phyloP scores from a whole-genome alignment of 768 basidiomycete genomes.

The Calvatia gigantea region DNA sequence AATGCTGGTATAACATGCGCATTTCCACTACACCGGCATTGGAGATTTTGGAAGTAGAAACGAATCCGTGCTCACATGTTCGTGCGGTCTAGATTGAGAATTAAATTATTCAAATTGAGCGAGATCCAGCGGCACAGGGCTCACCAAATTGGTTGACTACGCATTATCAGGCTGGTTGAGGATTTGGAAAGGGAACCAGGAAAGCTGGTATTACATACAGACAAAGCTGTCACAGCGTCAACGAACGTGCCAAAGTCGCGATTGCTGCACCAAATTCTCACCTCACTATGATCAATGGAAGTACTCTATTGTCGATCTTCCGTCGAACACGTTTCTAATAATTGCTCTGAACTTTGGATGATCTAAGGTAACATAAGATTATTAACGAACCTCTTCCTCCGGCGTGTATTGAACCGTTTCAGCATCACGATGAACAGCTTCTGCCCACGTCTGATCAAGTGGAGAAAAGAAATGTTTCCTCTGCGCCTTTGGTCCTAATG shows the following conservation, averaged over 20 bases:
- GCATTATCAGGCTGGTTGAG: constrained; percentile 13
- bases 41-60: not conserved
- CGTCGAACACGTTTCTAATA: constrained; percentile 37
- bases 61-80: constrained; percentile 39
- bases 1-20: constrained; percentile 50
- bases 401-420: constrained; percentile 42
- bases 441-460: constrained; percentile 40
- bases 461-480: constrained; percentile 47
- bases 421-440: constrained; percentile 50
- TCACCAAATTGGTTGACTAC: constrained; percentile 47
- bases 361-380: not conserved
- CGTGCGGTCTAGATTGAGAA: constrained; percentile 40
- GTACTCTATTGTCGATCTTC: constrained; percentile 50
- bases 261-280: constrained; percentile 17
- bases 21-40: constrained; percentile 39
- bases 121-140: not conserved
- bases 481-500: constrained; percentile 33
- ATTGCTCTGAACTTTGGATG: not conserved
- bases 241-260: not conserved
- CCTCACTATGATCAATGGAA: constrained; percentile 50
- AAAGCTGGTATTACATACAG: constrained; percentile 35
- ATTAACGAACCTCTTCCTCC: constrained; percentile 41
- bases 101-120: not conserved
- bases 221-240: not conserved
- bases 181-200: not conserved